Evolutionary conservation across 495 filamentous ascomycete genomes (phyloP), one percentile per base, ranked within the genome.

Genomic region (Penicillium paradoxum): DNA sequence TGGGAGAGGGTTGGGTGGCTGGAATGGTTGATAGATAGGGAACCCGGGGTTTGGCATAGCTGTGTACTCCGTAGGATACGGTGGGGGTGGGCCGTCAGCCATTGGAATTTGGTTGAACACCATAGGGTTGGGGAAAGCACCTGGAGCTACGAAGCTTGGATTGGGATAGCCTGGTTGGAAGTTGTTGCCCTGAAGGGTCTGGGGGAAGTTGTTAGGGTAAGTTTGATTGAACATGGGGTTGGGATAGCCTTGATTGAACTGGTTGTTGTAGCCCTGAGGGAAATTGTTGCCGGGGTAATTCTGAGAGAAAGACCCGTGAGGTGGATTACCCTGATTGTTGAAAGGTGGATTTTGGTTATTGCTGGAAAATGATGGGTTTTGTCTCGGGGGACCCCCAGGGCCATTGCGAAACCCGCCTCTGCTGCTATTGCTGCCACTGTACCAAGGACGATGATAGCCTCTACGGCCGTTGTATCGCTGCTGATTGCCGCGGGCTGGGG

Each of bases 161-260:
- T 27, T 29, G 4, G 21, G 21, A 13, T 39, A 38, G n/a, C 22
- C 8, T 3, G 21, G 30, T 10, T 18, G 21, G 32, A 48, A 48
- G 33, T 38, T 46, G 17, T 27, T 19, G n/a, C 39, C 39, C 19
- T n/a, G 39, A 25, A 14, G 24, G n/a, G 7, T n/a, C 18, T 7
- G 45, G 11, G 13, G 32, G 45, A 30, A 30, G 8, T 45, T 42
- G 21, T 19, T 43, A n/a, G 27, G 29, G 29, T 27, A 49, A 21
- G 6, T 10, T 4, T 18, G 33, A 49, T n/a, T 15, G 45, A 25
- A 18, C 21, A 25, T 39, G 22, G 33, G 33, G 37, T 43, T 51
- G 19, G 32, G 45, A 43, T 42, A 43, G 14, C 49, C 49, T 4
- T 42, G 49, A 9, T 38, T 38, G 46, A 43, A 43, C 18, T 42